Evolutionary conservation across 768 basidiomycete genomes (phyloP).

Genomic region (Xerocomellus chrysenteron): DNA sequence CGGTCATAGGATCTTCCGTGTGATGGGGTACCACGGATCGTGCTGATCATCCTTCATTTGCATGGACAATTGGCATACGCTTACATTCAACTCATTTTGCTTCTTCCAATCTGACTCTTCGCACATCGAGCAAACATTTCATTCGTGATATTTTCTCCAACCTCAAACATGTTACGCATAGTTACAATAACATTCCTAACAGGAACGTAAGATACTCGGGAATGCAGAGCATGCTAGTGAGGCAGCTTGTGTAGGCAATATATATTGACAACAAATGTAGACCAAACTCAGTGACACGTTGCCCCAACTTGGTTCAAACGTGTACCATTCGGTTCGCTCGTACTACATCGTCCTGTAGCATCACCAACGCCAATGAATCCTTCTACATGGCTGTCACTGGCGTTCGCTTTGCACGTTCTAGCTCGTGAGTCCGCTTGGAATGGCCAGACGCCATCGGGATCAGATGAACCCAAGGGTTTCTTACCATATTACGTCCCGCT

Average conservation of each 20-base stretch:
- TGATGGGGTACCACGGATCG: constrained; percentile 13
- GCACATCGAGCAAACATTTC: constrained; percentile 26
- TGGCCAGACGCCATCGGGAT: constrained; percentile 52
- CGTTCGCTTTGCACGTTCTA: constrained; percentile 3
- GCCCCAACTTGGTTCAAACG: not conserved
- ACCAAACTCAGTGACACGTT: constrained; percentile 26
- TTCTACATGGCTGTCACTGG: constrained; percentile 1
- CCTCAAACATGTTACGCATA: constrained; percentile 30
- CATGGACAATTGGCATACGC: constrained; percentile 29
- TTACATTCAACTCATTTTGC: constrained; percentile 29
- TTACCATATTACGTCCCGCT: constrained; percentile 73
- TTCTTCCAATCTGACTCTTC: constrained; percentile 20
- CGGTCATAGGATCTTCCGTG: constrained; percentile 39
- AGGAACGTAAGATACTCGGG: constrained; percentile 16
- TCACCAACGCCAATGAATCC: constrained; percentile 9
- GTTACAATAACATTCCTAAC: constrained; percentile 31
- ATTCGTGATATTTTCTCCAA: constrained; percentile 19
- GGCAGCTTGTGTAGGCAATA: not conserved
- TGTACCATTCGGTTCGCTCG: not conserved
- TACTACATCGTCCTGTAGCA: no score
- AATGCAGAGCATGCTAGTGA: not conserved
- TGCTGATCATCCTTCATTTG: constrained; percentile 24
- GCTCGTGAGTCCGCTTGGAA: constrained; percentile 62
- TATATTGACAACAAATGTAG: not conserved
- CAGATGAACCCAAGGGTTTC: constrained; percentile 47